phyloP scores from a whole-genome alignment of 495 filamentous ascomycete species.

The Penicillium egyptiacum region DNA sequence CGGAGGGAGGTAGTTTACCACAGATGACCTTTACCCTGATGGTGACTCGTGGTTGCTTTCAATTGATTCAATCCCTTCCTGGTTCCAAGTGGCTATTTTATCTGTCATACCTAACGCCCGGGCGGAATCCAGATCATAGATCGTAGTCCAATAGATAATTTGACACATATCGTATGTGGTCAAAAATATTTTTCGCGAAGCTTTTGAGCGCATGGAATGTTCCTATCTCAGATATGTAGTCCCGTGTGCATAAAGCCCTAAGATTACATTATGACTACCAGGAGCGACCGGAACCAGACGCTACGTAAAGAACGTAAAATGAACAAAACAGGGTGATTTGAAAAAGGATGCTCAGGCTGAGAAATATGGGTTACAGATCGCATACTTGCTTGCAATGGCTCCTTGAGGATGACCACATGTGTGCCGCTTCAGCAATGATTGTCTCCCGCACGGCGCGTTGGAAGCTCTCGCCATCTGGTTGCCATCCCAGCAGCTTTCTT shows the following conservation, averaged over 20 bases:
- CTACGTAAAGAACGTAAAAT: neutral
- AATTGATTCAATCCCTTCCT: neutral
- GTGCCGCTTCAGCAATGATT: conserved; percentile 5
- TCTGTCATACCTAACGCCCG: neutral
- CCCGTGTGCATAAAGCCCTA: neutral
- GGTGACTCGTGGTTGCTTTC: neutral
- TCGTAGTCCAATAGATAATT: neutral
- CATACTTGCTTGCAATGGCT: neutral
- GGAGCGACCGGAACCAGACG: neutral
- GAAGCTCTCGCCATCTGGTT: conserved; percentile 1
- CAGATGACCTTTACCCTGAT: neutral
- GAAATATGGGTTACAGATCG: neutral
- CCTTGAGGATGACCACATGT: neutral
- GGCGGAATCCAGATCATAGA: neutral
- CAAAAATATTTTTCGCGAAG: neutral
- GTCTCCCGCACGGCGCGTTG: neutral
- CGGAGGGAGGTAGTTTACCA: neutral
- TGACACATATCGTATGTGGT: neutral
- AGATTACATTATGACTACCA: neutral
- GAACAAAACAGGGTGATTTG: neutral
- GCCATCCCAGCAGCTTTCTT: conserved; percentile 4
- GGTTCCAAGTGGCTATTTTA: neutral
- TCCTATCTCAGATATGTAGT: neutral
- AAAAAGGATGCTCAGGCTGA: neutral
- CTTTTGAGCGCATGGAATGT: neutral